A percentile compares a stretch with the other conserved stretches of the same genome.
These are phyloP conservation scores for Exophiala aquamarina DNA, from an alignment of 2,329 filamentous ascomycete species.

Conservation along the genomic window DNA sequence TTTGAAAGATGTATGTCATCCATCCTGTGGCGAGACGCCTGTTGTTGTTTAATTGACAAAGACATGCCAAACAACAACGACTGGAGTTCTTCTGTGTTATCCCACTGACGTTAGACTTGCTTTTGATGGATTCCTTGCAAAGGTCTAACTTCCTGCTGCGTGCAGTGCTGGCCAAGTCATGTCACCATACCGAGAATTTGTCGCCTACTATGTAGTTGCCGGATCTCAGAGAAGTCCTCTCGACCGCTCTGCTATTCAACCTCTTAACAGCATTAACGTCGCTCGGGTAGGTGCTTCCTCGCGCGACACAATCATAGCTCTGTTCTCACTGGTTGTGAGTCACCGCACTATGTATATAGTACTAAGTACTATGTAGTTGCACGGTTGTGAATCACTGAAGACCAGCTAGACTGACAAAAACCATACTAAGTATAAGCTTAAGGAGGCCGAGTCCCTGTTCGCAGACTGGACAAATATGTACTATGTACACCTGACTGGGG, in stretches of 20 bases:
- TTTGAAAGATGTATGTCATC: constrained; percentile 6
- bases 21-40: too few relatives aligned
- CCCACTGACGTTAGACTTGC: constrained; percentile 10
- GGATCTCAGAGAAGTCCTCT: constrained; percentile 1
- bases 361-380: not conserved
- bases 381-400: too few relatives aligned
- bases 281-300: not conserved
- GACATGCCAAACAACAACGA: constrained; percentile 7
- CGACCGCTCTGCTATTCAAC: constrained; percentile 4
- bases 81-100: constrained; percentile 10
- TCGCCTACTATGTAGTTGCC: not conserved
- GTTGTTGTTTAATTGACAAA: not conserved
- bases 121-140: constrained; percentile 6
- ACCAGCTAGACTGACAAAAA: too few relatives aligned
- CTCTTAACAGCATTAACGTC: constrained; percentile 4
- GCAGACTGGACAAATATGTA: constrained; percentile 7
- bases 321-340: constrained; percentile 8
- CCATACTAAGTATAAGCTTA: too few relatives aligned
- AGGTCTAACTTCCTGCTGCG: constrained; percentile 7
- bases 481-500: constrained; percentile 6
- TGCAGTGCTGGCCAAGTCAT: constrained; percentile 8
- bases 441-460: constrained; percentile 7
- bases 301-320: constrained; percentile 7
- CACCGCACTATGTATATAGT: not conserved
- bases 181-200: constrained; percentile 10